Percentiles rank a stretch among this genome's conserved stretches.
Conservation (phyloP, 805 yeast genomes). For the Ogataea pini region DNA sequence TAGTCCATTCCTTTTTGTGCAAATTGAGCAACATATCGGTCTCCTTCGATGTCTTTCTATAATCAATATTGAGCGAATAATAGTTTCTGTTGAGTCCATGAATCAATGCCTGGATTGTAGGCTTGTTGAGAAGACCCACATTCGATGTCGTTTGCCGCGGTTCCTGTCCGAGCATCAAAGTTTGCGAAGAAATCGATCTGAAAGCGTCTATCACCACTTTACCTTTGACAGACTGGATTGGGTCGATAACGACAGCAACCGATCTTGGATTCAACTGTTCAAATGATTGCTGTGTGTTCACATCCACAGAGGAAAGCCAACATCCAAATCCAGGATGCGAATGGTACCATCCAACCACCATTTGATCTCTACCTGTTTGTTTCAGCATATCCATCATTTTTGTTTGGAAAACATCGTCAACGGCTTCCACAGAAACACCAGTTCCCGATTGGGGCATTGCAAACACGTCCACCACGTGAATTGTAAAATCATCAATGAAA, state of each 20-base stretch:
- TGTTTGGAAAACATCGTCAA: constrained; percentile 97
- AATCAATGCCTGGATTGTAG: constrained; percentile 93
- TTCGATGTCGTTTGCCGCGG: constrained; percentile 97
- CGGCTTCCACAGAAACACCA: constrained; percentile 98
- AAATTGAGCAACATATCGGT: constrained; percentile 91
- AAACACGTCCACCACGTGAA: constrained; percentile 95
- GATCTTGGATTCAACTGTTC: constrained; percentile 95
- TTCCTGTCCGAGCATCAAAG: constrained; percentile 93
- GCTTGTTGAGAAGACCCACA: constrained; percentile 92
- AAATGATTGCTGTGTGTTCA: constrained; percentile 95
- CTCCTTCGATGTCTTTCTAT: constrained; percentile 88
- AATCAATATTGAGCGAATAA: constrained; percentile 92
- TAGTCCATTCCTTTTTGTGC: constrained; percentile 95
- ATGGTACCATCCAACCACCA: constrained; percentile 99
- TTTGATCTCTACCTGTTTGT: constrained; percentile 98
- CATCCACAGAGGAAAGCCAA: constrained; percentile 97
- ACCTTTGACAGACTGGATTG: constrained; percentile 98
- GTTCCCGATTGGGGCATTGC: constrained; percentile 99
- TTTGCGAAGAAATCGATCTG: constrained; percentile 84
- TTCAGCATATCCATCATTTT: constrained; percentile 99
- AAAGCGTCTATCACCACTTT: constrained; percentile 99
- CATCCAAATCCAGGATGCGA: constrained; percentile 99
- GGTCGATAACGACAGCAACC: constrained; percentile 98
- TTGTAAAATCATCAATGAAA: constrained; percentile 95
- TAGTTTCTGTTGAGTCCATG: constrained; percentile 97